phyloP scores from a whole-genome alignment of 805 yeast species.

The Ogataea ganodermae region DNA sequence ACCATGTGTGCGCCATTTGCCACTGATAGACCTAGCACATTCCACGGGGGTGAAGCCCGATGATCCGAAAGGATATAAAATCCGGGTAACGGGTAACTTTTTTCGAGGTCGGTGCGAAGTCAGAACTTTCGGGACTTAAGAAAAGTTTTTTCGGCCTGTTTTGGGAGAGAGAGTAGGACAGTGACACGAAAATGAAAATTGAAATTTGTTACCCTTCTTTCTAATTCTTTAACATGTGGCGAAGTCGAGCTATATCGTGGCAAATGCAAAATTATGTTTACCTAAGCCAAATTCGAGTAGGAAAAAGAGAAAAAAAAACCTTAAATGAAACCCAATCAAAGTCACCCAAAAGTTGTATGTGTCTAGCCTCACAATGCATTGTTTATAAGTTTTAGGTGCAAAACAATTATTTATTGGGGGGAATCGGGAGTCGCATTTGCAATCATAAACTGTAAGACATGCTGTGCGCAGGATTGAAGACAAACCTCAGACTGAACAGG shows the following conservation, averaged over 20 bases:
- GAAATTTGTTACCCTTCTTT: not conserved
- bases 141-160: not conserved
- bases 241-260: not conserved
- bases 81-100: conserved; percentile 3
- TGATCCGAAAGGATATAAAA: not conserved
- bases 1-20: conserved; percentile 9
- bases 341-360: conserved; percentile 6
- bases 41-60: not conserved
- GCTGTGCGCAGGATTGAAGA: conserved; percentile 12
- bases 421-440: not conserved
- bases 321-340: conserved; percentile 13
- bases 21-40: conserved; percentile 7
- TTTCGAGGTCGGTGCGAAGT: not conserved
- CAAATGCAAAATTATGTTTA: not conserved
- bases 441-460: not conserved
- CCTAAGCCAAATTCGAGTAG: not conserved
- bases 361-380: not conserved
- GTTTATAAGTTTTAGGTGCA: not conserved
- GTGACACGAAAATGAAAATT: not conserved
- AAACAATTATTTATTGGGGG: not conserved
- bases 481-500: conserved; percentile 7
- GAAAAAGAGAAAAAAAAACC: not conserved
- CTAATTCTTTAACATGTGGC: not conserved
- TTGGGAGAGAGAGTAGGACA: not conserved
- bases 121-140: not conserved